Evolutionary conservation across 2,329 filamentous ascomycete species (phyloP), one percentile per base, ranked within the genome.

Genomic region (Venturia effusa): DNA sequence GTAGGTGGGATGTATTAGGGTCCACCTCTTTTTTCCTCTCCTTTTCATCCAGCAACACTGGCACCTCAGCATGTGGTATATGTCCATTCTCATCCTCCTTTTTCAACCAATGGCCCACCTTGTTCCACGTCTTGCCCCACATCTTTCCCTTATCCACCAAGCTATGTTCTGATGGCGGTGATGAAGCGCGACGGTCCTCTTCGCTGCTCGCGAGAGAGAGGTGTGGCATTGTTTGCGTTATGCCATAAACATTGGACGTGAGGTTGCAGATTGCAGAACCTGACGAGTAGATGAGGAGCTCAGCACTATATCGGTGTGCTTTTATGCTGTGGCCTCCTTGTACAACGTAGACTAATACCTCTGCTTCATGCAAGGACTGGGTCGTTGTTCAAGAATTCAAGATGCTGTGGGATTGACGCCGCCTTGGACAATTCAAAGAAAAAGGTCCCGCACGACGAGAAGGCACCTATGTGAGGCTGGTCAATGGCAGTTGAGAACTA

Each of bases 1-100:
- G 74, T 69, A 61, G 69, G 61, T 22, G 43, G 27, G 27, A 32
- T 15, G 43, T 37, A 17, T 40, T 27, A 30, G 54, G n/a, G 15
- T 48, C 34, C 43, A 34, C 27, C 59, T 45, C n/a, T 27, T 57
- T 59, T 10, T 62, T n/a, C 7, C 51, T 57, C 51, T 34, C 51
- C 27, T 57, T 30, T 57, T 34, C 51, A 13, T 57, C 51, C 4
- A 57, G 27, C 51, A 34, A 34, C 8, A 19, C 13, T 37, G 51
- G 19, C 30, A 57, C 30, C 24, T 59, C 39, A 4, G 39, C 17
- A 27, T 43, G 22, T 59, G 64, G 24, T 61, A 7, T 55, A 24
- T 39, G 11, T 61, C 51, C 61, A 43, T 64, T 51, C 54, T 64
- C 64, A 41, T 62, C 64, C 43, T 66, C 64, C 48, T 65, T 65